A percentile compares a stretch with the other conserved stretches of the same genome.
Evolutionary conservation across 805 yeast genomes (phyloP).

Genomic region (Saccharomycopsis babjevae): DNA sequence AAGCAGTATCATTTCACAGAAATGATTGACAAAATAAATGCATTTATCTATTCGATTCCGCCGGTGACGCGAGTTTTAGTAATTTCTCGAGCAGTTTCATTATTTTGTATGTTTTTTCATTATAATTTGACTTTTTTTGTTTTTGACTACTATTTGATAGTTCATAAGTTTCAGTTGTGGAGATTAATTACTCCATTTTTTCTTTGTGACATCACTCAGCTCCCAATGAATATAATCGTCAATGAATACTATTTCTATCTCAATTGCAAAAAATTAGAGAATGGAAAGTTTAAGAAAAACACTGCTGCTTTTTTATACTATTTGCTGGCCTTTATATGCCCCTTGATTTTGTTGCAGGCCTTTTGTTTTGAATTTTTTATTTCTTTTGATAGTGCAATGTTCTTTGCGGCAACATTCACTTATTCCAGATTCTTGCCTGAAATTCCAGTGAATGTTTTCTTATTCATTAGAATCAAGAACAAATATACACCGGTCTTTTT

Average conservation of each 20-base stretch:
- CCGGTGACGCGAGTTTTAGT: constrained; percentile 1
- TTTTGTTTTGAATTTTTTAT: neutral
- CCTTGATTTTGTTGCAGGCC: neutral
- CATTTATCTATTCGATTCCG: neutral
- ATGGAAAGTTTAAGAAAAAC: neutral
- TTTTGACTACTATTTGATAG: neutral
- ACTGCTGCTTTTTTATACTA: neutral
- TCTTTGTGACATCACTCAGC: neutral
- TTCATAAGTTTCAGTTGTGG: neutral
- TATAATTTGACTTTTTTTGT: neutral
- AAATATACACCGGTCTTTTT: neutral
- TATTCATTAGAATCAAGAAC: neutral
- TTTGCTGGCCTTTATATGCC: neutral
- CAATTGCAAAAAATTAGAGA: neutral
- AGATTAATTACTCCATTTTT: constrained; percentile 1
- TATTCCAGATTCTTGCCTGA: neutral
- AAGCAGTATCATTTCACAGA: too few species aligned
- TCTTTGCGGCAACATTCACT: neutral
- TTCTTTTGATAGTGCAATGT: neutral
- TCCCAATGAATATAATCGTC: neutral
- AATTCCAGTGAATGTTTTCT: neutral
- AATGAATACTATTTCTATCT: neutral
- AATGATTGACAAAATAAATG: neutral
- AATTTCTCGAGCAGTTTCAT: neutral
- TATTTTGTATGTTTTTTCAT: too few species aligned